phyloP scores from a whole-genome alignment of 768 basidiomycete genomes.

The Russula dissimulans region DNA sequence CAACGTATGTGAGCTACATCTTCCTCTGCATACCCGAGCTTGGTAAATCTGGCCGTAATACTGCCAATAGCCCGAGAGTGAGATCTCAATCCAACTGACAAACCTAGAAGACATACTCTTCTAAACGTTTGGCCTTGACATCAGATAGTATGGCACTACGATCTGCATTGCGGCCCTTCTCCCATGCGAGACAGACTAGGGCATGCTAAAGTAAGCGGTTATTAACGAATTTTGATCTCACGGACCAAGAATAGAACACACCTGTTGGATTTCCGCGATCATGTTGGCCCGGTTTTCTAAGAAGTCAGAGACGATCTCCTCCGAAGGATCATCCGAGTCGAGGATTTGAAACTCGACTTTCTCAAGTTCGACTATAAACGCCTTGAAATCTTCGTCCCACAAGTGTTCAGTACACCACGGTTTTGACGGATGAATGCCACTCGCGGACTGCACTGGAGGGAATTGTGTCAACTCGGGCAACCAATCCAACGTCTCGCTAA shows the following conservation, averaged over 20 bases:
- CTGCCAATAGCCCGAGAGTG: neutral
- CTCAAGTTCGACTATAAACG: neutral
- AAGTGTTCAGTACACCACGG: constrained; percentile 3
- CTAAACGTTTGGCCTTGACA: constrained; percentile 9
- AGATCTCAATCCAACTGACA: neutral
- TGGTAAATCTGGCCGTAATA: neutral
- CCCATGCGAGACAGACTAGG: neutral
- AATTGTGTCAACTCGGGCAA: neutral
- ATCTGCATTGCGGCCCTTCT: constrained; percentile 3
- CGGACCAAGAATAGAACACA: neutral
- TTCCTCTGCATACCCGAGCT: neutral
- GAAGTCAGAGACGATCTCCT: neutral
- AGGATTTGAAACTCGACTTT: neutral
- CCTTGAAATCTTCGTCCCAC: constrained; percentile 6
- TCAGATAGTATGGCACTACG: constrained; percentile 4
- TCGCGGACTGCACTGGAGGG: neutral
- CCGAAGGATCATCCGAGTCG: neutral
- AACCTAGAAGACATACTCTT: neutral
- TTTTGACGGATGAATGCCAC: neutral
- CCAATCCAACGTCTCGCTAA: neutral
- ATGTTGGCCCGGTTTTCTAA: neutral
- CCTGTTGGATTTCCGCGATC: neutral
- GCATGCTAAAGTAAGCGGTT: neutral
- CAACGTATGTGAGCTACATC: neutral
- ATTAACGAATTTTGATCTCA: neutral